Base-by-base conservation (phyloP, 179 eudicot species). In the Silene vulgaris region DNA sequence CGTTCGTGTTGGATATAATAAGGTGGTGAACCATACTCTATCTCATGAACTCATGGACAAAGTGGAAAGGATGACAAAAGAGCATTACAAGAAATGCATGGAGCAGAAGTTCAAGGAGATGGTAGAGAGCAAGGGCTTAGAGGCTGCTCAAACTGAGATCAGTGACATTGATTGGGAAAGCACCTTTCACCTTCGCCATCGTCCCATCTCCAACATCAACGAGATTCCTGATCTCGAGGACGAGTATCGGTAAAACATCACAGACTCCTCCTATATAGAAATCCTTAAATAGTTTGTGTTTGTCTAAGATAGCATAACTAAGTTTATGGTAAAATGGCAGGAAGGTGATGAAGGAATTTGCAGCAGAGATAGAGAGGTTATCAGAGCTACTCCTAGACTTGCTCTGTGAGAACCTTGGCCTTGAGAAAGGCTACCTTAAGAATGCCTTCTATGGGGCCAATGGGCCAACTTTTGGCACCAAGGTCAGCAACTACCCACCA, bases 401-500 rank as follows among this genome's bases (percentile, higher is more conserved):
- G 80, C 84, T 66, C 11, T 66, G 70, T 64, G 94, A 90, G 86
- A 90, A 90, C 52, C 88, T 90, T 32, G 92, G 91, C n/a, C 82
- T 90, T 0, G 93, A 90, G 73, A 88, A 85, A 71, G 96, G 90
- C 0, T 90, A 87, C 82, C 56, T 90, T 1, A 90, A 86, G 82
- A 80, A 80, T 79, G 91, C 85, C 20, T 90, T 90, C 40, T 43
- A 77, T 73, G 93, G 96, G 66, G 56, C 88, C 48, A 85, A 90
- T 37, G 91, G 96, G 21, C 96, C 96, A 0, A 89, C 84, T 14
- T 88, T 90, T 74, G 96, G 96, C 43, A 89, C 96, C 16, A 90
- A 90, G 80, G 93, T 90, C 11, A 83, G 87, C 85, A 90, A 85
- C 82, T 90, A 90, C 73, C 96, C 96, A 14, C 91, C 97, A 43